Percentiles rank a stretch among this genome's conserved stretches.
phyloP scores from a whole-genome alignment of 2,329 filamentous ascomycete species.

The Nigrospora oryzae region DNA sequence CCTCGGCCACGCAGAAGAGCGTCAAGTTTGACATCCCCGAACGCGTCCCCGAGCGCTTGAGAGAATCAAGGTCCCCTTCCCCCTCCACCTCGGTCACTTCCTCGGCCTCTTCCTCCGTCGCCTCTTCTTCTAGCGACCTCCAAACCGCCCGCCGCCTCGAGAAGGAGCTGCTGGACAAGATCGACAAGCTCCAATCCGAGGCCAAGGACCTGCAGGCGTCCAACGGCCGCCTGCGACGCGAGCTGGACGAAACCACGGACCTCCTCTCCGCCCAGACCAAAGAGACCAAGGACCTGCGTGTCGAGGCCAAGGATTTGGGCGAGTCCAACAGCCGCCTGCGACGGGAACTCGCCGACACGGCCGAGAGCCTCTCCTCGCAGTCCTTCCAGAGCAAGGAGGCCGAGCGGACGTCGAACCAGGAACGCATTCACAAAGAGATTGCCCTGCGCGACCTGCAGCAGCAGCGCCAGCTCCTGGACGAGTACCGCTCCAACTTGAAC shows the following conservation, averaged over 20 bases:
- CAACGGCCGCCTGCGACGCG: conserved; percentile 18
- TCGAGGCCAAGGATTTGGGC: conserved; percentile 13
- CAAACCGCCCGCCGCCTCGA: conserved; percentile 16
- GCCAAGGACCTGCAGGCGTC: conserved; percentile 17
- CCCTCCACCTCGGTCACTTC: neutral
- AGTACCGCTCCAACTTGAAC: conserved; percentile 24
- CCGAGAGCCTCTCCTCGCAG: conserved; percentile 17
- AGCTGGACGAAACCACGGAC: conserved; percentile 20
- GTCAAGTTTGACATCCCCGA: neutral
- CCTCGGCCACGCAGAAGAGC: neutral
- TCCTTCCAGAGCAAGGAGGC: conserved; percentile 19
- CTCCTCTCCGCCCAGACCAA: conserved; percentile 15
- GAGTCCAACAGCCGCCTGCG: conserved; percentile 18
- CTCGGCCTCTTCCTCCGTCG: neutral
- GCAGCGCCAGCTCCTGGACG: conserved; percentile 24
- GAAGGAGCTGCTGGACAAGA: conserved; percentile 21
- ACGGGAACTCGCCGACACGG: conserved; percentile 19
- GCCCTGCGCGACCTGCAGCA: conserved; percentile 22
- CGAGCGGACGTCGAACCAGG: conserved; percentile 16
- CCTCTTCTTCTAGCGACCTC: conserved; percentile 12
- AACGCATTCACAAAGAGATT: conserved; percentile 23
- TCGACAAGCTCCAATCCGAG: conserved; percentile 26
- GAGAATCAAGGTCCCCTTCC: neutral
- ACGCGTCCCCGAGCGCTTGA: neutral
- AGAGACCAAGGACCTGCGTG: conserved; percentile 16